Evolutionary conservation across 164 flowering plant species (phyloP).

Genomic region (Kingdonia uniflora): DNA sequence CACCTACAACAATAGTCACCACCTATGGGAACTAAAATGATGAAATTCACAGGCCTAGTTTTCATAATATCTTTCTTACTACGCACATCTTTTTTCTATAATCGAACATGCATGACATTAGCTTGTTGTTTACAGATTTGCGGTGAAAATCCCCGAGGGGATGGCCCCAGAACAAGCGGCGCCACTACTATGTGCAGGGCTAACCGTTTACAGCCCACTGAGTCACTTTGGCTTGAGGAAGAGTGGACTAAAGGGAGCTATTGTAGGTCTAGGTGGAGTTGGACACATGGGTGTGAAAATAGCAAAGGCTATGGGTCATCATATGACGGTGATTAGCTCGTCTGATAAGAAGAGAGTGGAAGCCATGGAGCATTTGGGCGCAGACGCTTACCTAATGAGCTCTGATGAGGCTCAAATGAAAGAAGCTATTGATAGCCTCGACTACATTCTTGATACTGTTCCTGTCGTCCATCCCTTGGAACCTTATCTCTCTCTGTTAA

Average conservation of each 20-base stretch:
- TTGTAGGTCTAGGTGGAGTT: slow-evolving; percentile 15
- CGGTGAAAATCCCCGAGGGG: slow-evolving; percentile 14
- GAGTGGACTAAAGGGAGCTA: slow-evolving; percentile 11
- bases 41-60: no score
- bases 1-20: no score
- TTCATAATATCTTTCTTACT: no score
- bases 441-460: slow-evolving; percentile 11
- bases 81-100: no score
- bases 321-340: slow-evolving; percentile 14
- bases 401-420: slow-evolving; percentile 9
- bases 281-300: slow-evolving; percentile 17
- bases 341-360: slow-evolving; percentile 13
- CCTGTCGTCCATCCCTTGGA: slow-evolving; percentile 12
- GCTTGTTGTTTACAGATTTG: slow-evolving; percentile 10
- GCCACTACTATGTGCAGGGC: slow-evolving; percentile 13
- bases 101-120: no score
- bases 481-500: slow-evolving; percentile 44
- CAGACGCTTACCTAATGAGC: slow-evolving; percentile 13
- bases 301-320: slow-evolving; percentile 15
- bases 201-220: slow-evolving; percentile 14
- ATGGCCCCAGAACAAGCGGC: slow-evolving; percentile 11
- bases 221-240: slow-evolving; percentile 6
- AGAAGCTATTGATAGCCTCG: slow-evolving; percentile 5
- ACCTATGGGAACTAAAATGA: no score
- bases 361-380: slow-evolving; percentile 12